Evolutionary conservation across 345 rosid species (phyloP).

Genomic region (Brassica incana): DNA sequence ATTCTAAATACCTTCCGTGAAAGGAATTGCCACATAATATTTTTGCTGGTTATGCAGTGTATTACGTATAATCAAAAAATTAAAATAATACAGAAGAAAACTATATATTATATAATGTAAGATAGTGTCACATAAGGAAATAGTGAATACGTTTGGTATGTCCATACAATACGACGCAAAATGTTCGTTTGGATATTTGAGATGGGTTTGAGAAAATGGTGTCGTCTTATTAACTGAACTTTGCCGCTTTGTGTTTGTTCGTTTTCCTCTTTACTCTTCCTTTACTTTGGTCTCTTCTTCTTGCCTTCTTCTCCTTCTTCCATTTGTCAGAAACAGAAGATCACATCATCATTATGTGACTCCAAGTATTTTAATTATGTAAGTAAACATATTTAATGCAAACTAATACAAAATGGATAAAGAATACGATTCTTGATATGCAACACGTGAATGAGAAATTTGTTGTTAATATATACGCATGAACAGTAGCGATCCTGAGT

Average conservation of each 20-base stretch:
- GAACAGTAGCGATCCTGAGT: no score
- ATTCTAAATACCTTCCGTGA: neutral
- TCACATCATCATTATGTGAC: slow-evolving; percentile 21
- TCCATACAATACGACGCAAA: slow-evolving; percentile 13
- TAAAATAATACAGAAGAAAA: neutral
- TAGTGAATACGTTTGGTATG: slow-evolving; percentile 10
- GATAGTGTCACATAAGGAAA: slow-evolving; percentile 25
- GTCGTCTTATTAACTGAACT: slow-evolving; percentile 35
- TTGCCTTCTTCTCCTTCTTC: slow-evolving; percentile 25
- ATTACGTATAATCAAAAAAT: neutral
- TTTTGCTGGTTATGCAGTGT: neutral
- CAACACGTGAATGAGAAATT: neutral
- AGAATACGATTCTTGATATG: neutral
- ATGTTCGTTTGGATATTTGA: slow-evolving; percentile 4
- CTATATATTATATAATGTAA: neutral
- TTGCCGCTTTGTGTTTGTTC: slow-evolving; percentile 40
- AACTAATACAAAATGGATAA: neutral
- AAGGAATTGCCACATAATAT: neutral
- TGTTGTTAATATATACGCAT: neutral
- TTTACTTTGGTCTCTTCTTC: slow-evolving; percentile 28
- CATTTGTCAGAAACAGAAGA: slow-evolving; percentile 37
- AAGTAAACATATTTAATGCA: no score
- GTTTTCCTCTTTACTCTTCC: slow-evolving; percentile 7
- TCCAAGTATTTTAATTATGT: neutral
- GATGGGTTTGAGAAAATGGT: slow-evolving; percentile 29